These are phyloP conservation scores for Eudorina sp. DNA, from an alignment of 139 green algal genomes.

Conservation along the genomic window DNA sequence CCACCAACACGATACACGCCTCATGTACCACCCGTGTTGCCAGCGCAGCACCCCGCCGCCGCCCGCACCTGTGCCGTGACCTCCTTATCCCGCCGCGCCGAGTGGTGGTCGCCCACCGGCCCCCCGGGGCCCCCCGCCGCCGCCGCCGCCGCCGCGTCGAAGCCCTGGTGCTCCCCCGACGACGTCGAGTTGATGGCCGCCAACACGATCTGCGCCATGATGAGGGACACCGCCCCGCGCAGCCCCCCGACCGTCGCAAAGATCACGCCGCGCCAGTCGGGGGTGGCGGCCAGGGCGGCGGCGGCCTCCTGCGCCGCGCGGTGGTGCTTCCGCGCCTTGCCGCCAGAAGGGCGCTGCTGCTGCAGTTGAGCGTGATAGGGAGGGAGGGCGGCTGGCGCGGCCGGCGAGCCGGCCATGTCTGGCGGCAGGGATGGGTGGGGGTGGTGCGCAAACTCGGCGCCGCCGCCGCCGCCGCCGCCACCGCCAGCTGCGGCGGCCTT, in stretches of 20 bases:
- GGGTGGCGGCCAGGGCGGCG: conserved; percentile 33
- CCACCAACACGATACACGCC: too few relatives aligned
- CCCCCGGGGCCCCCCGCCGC: not conserved
- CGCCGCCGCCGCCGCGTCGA: not conserved
- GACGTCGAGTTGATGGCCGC: conserved; percentile 14
- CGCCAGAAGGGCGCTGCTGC: too few relatives aligned
- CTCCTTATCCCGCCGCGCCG: conserved; percentile 10
- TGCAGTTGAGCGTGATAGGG: not conserved
- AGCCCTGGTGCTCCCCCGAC: not conserved
- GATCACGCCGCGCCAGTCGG: conserved; percentile 65
- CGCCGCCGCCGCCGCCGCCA: not conserved
- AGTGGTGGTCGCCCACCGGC: not conserved
- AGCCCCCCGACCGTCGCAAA: conserved; percentile 80
- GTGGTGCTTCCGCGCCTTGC: not conserved
- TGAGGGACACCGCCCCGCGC: conserved; percentile 82
- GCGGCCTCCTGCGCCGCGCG: not conserved
- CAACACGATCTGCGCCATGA: conserved; percentile 81
- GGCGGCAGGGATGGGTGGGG: not conserved
- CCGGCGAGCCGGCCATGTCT: too few relatives aligned
- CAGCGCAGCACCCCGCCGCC: too few relatives aligned
- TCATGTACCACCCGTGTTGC: too few relatives aligned
- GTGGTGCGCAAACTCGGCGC: not conserved
- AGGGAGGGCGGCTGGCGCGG: not conserved
- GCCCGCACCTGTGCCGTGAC: conserved; percentile 29
- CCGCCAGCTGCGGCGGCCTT: not conserved